Conservation (phyloP, 441 rosid genomes). For the Arabidopsis hybrid region DNA sequence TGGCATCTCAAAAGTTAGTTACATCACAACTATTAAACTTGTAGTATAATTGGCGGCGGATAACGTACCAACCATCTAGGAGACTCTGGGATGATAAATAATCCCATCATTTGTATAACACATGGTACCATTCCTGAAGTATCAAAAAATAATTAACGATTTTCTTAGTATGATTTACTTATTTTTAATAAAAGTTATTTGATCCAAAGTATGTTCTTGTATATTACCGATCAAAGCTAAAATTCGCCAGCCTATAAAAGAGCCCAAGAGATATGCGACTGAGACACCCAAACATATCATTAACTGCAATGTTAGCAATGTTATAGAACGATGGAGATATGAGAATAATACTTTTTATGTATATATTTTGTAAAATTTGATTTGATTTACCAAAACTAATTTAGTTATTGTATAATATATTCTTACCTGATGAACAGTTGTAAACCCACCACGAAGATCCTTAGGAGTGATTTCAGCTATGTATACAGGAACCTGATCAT, state of each 20-base stretch:
- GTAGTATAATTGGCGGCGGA: background rate
- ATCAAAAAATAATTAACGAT: background rate
- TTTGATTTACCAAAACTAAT: background rate
- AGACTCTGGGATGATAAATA: slow-evolving; percentile 62
- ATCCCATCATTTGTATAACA: slow-evolving; percentile 53
- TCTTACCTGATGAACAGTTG: slow-evolving; percentile 58
- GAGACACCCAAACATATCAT: slow-evolving; percentile 84
- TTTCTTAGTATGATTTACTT: background rate
- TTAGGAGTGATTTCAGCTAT: slow-evolving; percentile 90
- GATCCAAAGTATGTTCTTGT: slow-evolving; percentile 24
- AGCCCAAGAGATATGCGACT: slow-evolving; percentile 65
- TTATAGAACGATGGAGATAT: background rate
- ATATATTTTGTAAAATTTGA: background rate
- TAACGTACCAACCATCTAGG: slow-evolving; percentile 68
- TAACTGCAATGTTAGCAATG: slow-evolving; percentile 52
- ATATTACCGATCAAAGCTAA: slow-evolving; percentile 68
- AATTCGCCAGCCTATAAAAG: slow-evolving; percentile 66
- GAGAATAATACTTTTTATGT: background rate
- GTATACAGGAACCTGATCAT: slow-evolving; percentile 71
- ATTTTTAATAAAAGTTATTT: background rate
- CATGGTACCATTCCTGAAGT: slow-evolving; percentile 57
- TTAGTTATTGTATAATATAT: background rate
- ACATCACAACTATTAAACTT: background rate
- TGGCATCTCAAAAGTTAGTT: background rate
- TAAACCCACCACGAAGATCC: slow-evolving; percentile 52